Evolutionary conservation across 495 filamentous ascomycete genomes (phyloP).

Genomic region (Podospora pseudopauciseta): DNA sequence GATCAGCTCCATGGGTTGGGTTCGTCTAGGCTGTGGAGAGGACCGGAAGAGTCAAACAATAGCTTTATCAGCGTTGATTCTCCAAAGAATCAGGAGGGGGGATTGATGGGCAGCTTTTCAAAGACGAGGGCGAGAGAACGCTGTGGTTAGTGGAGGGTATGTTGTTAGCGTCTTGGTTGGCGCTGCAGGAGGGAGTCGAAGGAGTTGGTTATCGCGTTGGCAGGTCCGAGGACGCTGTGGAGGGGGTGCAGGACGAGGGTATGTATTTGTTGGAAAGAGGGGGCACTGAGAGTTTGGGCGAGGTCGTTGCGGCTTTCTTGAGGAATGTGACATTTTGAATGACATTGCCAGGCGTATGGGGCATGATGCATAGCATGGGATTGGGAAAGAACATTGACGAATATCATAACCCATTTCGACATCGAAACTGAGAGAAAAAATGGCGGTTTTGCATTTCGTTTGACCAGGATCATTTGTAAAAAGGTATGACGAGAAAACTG

Average conservation of each 20-base stretch:
- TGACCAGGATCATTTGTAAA: neutral
- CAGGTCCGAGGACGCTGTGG: neutral
- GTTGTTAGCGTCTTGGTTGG: slow-evolving; percentile 4
- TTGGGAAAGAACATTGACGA: neutral
- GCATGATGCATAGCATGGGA: neutral
- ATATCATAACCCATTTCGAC: neutral
- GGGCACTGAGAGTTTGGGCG: neutral
- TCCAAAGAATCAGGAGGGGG: neutral
- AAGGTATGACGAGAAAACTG: neutral
- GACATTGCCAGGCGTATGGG: neutral
- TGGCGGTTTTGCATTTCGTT: neutral
- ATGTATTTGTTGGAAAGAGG: neutral
- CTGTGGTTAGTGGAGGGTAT: slow-evolving; percentile 3
- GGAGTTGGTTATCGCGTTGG: neutral
- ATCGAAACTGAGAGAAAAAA: neutral
- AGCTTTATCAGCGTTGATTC: neutral
- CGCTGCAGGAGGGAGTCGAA: neutral
- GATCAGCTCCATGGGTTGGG: neutral
- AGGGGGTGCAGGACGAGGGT: neutral
- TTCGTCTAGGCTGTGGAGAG: neutral
- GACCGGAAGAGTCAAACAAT: neutral
- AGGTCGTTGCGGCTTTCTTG: neutral
- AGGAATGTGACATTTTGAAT: neutral
- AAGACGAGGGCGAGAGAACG: slow-evolving; percentile 1
- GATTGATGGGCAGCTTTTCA: neutral